A percentile compares a stretch with the other conserved stretches of the same genome.
phyloP scores from a whole-genome alignment of 441 rosid species.

The Gossypium gossypioides region DNA sequence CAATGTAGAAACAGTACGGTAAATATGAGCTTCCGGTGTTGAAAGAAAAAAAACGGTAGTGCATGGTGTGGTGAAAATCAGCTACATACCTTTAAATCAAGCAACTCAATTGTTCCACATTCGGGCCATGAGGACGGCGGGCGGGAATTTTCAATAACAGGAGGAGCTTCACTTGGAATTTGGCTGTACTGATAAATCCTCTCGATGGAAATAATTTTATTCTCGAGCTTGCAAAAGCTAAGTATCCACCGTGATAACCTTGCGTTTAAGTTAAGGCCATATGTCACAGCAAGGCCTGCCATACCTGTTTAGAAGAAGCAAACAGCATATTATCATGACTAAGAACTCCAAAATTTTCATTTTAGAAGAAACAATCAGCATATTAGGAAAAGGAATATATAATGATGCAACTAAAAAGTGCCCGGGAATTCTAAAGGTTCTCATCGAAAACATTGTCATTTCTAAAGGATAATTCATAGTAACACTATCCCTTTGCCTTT shows the following conservation, averaged over 20 bases:
- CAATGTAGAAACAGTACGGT: background rate
- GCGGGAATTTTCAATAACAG: slow-evolving; percentile 48
- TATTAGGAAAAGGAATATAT: background rate
- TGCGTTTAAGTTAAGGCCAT: slow-evolving; percentile 94
- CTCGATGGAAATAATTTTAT: slow-evolving; percentile 92
- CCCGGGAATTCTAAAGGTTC: background rate
- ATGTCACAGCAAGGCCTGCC: slow-evolving; percentile 99
- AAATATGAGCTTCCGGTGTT: background rate
- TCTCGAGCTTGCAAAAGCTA: slow-evolving; percentile 98
- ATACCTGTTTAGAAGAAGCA: slow-evolving; percentile 53
- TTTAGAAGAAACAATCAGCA: slow-evolving; percentile 18
- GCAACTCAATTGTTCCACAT: slow-evolving; percentile 63
- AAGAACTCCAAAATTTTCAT: too few species aligned
- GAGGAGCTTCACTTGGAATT: slow-evolving; percentile 68
- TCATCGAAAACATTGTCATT: background rate
- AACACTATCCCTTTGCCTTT: background rate
- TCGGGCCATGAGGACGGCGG: slow-evolving; percentile 87
- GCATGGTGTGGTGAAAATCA: background rate
- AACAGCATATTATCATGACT: background rate
- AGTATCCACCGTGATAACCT: slow-evolving; percentile 97
- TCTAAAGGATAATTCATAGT: background rate
- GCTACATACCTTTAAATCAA: slow-evolving; percentile 68
- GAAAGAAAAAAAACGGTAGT: background rate
- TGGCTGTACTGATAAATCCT: slow-evolving; percentile 96
- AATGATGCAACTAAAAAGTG: background rate